Evolutionary conservation across 169 alveolate species (phyloP).

Genomic region (Cryptosporidium felis): DNA sequence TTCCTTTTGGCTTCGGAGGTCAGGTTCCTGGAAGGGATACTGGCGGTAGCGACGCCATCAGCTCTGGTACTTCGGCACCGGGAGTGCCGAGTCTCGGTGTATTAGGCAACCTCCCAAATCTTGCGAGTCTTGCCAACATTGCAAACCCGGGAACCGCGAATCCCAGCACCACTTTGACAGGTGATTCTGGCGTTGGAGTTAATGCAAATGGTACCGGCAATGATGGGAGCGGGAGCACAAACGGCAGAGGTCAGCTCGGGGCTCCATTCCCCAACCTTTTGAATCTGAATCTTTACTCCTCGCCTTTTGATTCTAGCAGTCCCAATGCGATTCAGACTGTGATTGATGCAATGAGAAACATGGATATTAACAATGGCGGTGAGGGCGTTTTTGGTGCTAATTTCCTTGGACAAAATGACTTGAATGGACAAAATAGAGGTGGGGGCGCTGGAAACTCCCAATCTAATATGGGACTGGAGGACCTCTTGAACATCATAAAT

Average conservation of each 20-base stretch:
- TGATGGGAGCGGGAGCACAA: too few species aligned
- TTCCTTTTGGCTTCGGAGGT: background rate
- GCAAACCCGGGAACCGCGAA: too few species aligned
- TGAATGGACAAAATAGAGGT: background rate
- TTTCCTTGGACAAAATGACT: background rate
- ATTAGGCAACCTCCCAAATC: background rate
- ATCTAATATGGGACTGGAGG: background rate
- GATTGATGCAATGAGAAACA: constrained; percentile 68
- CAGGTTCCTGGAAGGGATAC: background rate
- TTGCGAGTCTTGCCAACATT: constrained; percentile 2
- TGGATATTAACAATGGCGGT: background rate
- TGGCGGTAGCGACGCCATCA: background rate
- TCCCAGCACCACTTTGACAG: background rate
- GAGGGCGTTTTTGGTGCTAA: background rate
- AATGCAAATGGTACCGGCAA: background rate
- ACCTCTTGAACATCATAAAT: constrained; percentile 16
- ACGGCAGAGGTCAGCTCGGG: too few species aligned
- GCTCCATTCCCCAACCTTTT: background rate
- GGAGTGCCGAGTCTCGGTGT: too few species aligned
- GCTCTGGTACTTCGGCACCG: background rate
- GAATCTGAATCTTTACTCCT: constrained; percentile 10
- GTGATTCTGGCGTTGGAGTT: background rate
- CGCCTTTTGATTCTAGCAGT: background rate
- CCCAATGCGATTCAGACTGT: constrained; percentile 24
- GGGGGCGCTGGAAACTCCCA: background rate